Base-by-base conservation (phyloP, 2,329 filamentous ascomycete genomes). In the Beauveria sp. region DNA sequence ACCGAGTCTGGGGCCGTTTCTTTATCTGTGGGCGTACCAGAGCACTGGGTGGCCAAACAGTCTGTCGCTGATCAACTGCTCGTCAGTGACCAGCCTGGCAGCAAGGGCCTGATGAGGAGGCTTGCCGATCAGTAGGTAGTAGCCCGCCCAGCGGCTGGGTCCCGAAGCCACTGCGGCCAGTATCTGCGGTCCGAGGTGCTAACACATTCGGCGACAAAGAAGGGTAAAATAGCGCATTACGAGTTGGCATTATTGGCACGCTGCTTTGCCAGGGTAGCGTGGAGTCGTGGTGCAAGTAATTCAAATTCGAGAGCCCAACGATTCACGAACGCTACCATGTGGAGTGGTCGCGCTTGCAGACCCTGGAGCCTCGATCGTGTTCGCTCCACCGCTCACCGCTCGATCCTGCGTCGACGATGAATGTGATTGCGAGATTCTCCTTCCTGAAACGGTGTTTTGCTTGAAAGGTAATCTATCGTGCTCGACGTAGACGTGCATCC, bases 361-460 rank as follows among this genome's bases (percentile, higher is more conserved):
- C 34, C 55, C 55, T 34, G 34, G 47, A 43, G 47, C 37, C 44
- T 59, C 37, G 56, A 59, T 53, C 56, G 48, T 43, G 47, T 24
- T 26, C 47, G 26, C 56, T 59, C 56, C 56, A 59, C 56, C 56
- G 37, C 55, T 59, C 37, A 59, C 55, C 55, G 56, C 48, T 59
- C 56, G 56, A 59, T 59, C 56, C 56, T 59, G 56, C 56, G 56
- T 52, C 56, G 56, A 43, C 56, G 56, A 59, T 53, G 56, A 53
- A 24, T 34, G 24, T 41, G 55, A 51, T 51, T 40, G 56, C n/a
- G 40, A 46, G 47, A 59, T 59, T 34, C 46, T 3, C 26, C 44
- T 34, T 44, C 34, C 34, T 14, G 47, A 53, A 59, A 59, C 48
- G 47, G 56, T 53, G 12, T 37, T 14, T 5, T 37, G 34, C 34